phyloP scores from a whole-genome alignment of 2,329 filamentous ascomycete genomes.

The Dothistroma septosporum region DNA sequence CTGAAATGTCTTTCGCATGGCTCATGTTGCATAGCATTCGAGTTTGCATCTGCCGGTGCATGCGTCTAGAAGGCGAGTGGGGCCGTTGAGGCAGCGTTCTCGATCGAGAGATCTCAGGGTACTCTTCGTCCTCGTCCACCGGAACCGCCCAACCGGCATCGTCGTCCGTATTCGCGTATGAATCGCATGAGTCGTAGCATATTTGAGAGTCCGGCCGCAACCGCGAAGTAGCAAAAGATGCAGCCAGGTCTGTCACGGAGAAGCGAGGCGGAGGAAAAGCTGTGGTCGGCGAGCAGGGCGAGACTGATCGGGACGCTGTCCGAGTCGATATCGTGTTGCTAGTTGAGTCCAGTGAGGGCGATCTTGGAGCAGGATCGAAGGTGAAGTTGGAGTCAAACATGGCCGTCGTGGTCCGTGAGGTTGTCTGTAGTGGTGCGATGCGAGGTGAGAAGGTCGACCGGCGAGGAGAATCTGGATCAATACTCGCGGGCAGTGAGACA shows the following conservation, averaged over 20 bases:
- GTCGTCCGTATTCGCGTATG: conserved; percentile 32
- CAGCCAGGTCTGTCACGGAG: conserved; percentile 33
- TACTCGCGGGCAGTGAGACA: neutral
- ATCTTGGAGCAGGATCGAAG: conserved; percentile 25
- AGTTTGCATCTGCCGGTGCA: conserved; percentile 40
- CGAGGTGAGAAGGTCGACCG: neutral
- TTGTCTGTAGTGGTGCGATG: neutral
- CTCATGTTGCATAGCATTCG: conserved; percentile 39
- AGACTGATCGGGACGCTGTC: conserved; percentile 31
- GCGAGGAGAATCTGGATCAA: conserved; percentile 4
- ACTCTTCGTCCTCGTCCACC: conserved; percentile 14
- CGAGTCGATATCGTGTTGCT: conserved; percentile 19
- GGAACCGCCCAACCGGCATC: conserved; percentile 32
- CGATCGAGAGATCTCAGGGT: conserved; percentile 11
- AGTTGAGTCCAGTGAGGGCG: conserved; percentile 27
- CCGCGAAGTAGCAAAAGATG: conserved; percentile 27
- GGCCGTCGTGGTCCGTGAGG: neutral
- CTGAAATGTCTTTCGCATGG: conserved; percentile 40
- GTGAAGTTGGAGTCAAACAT: conserved; percentile 34
- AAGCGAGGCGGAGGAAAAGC: conserved; percentile 25
- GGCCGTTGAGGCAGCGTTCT: conserved; percentile 18
- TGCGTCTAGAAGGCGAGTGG: conserved; percentile 37
- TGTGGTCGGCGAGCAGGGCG: conserved; percentile 29
- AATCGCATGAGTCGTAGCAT: conserved; percentile 32
- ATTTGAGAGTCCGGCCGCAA: conserved; percentile 30